phyloP scores from a whole-genome alignment of 495 filamentous ascomycete species.

The Neurospora tetraspora region DNA sequence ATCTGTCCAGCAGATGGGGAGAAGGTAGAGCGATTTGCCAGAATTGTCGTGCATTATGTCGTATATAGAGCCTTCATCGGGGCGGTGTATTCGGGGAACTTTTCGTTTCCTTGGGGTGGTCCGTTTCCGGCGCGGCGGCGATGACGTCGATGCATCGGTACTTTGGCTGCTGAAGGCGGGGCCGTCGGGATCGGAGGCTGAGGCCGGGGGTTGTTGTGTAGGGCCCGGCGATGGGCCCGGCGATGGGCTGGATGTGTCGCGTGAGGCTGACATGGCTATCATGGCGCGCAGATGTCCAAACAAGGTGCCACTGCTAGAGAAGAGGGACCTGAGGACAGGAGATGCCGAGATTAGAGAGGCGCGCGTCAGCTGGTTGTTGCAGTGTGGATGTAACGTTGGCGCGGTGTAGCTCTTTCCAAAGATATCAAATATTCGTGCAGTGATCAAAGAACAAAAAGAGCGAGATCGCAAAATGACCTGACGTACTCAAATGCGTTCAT shows the following conservation, averaged over 20 bases:
- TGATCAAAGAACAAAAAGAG: neutral
- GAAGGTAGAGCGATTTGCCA: slow-evolving; percentile 27
- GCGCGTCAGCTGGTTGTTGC: slow-evolving; percentile 5
- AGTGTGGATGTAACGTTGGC: neutral
- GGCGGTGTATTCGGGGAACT: slow-evolving; percentile 1
- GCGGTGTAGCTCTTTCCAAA: neutral
- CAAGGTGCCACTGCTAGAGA: slow-evolving; percentile 17
- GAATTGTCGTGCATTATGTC: slow-evolving; percentile 36
- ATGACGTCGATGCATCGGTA: neutral
- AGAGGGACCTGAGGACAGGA: slow-evolving; percentile 14
- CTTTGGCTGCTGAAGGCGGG: neutral
- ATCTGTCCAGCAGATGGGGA: slow-evolving; percentile 39
- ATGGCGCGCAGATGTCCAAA: slow-evolving; percentile 24
- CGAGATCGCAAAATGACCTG: too few relatives aligned
- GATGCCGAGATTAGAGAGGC: neutral
- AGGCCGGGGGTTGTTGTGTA: neutral
- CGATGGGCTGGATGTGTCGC: slow-evolving; percentile 1
- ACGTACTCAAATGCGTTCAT: neutral
- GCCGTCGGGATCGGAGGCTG: neutral
- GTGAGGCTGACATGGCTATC: slow-evolving; percentile 19
- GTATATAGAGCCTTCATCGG: slow-evolving; percentile 35
- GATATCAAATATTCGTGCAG: neutral
- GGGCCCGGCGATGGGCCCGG: neutral
- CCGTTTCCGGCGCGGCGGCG: neutral
- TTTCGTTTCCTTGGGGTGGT: neutral